phyloP scores from a whole-genome alignment of 768 basidiomycete genomes.

The Tylopilus intermedius region DNA sequence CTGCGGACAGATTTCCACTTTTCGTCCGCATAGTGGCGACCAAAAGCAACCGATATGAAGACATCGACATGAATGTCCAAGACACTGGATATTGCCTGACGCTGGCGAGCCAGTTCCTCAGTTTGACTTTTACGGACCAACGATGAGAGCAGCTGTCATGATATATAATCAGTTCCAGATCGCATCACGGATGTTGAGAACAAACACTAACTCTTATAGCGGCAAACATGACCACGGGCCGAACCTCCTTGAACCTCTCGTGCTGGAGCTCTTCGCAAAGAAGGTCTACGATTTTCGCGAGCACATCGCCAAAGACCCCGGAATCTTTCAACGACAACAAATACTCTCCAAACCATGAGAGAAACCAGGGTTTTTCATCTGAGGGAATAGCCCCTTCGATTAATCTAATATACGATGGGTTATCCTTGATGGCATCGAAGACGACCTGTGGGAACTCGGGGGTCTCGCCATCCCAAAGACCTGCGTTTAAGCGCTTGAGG shows the following conservation, averaged over 20 bases:
- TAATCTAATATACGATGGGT: conserved; percentile 48
- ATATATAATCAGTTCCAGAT: conserved; percentile 5
- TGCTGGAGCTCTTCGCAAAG: conserved; percentile 82
- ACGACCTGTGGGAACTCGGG: conserved; percentile 72
- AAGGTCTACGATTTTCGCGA: conserved; percentile 68
- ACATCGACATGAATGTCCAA: conserved; percentile 49
- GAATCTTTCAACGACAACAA: conserved; percentile 51
- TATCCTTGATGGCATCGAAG: conserved; percentile 82
- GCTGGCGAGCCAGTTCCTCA: conserved; percentile 24
- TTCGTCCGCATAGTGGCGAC: conserved; percentile 33
- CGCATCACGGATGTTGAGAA: neutral
- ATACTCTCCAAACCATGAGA: conserved; percentile 64
- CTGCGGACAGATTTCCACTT: conserved; percentile 41
- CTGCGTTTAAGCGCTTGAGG: conserved; percentile 48
- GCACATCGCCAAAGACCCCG: conserved; percentile 53
- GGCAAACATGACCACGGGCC: conserved; percentile 55
- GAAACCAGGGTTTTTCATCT: conserved; percentile 41
- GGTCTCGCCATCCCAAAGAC: conserved; percentile 68
- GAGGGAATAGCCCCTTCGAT: conserved; percentile 34
- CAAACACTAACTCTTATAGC: conserved; percentile 56
- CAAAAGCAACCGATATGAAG: conserved; percentile 45
- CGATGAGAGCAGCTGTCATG: conserved; percentile 30
- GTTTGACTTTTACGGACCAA: conserved; percentile 31
- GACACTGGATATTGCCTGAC: conserved; percentile 31
- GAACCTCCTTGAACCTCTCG: conserved; percentile 55